Evolutionary conservation across 257 asterid genomes (phyloP), one percentile per base, ranked within the genome.

Genomic region (Nicotiana sylvestris): DNA sequence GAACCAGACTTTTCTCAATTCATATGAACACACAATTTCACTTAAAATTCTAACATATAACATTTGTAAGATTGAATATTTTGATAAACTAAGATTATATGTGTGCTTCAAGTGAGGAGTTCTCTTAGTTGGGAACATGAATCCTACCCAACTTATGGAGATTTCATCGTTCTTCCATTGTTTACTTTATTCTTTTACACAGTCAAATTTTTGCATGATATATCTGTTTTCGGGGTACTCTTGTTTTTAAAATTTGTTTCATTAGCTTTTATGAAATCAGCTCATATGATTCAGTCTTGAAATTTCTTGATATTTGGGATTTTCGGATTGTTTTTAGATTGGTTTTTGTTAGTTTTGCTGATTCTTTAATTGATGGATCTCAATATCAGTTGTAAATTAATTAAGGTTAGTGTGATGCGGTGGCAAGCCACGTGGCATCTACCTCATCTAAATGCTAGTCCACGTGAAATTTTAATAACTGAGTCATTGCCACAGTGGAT

Each of bases 191-290:
- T 91, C 87, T 96, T 96, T 66, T 97, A 95, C 6, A 77, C 95
- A 21, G 85, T 93, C 81, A 88, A 97, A 37, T 96, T 89, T 78
- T 88, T 94, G 86, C 99, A 93, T 3, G 98, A 96, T 90, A 91
- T 95, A 93, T 91, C 92, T 60, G 90, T 91, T 46, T 96, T 93
- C 84, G 93, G 94, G 98, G 99, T 96, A 81, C 10, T 39, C 64
- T 83, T 30, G 29, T 29, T 39, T 72, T 74, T n/a, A 37, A 27
- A 77, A n/a, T 62, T 66, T 56, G n/a, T 33, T 81, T 1, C 51
- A 51, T 72, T 43, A 4, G 21, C 64, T 76, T 2, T 18, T 27
- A 18, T 30, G 33, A 30, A 30, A 30, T 30, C 33, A 30, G 2
- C 33, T 30, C 33, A 30, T 30, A 1, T 30, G 37, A 15, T 64